phyloP scores from a whole-genome alignment of 345 rosid genomes.

The Clausena lansium region DNA sequence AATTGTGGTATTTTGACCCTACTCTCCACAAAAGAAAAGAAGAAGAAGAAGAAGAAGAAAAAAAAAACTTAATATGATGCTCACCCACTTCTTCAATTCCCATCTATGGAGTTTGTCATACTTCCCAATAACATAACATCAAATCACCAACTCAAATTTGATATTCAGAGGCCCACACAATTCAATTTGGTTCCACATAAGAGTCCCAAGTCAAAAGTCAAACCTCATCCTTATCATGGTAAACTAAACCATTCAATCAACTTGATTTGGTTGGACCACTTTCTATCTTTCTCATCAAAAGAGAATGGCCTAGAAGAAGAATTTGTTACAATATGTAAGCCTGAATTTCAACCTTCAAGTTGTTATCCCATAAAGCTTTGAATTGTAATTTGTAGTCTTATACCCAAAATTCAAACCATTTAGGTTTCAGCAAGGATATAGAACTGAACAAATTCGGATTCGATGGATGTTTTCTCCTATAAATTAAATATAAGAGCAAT shows the following conservation, averaged over 20 bases:
- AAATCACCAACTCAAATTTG: constrained; percentile 38
- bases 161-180: constrained; percentile 3
- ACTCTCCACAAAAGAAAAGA: constrained; percentile 29
- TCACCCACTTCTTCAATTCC: constrained; percentile 37
- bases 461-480: background rate
- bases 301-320: constrained; percentile 11
- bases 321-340: background rate
- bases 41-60: too few species aligned
- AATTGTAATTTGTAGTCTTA: constrained; percentile 9
- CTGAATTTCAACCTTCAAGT: background rate
- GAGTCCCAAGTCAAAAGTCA: constrained; percentile 41
- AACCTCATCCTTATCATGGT: constrained; percentile 21
- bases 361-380: background rate
- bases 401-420: background rate
- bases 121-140: constrained; percentile 30
- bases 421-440: background rate
- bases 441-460: background rate
- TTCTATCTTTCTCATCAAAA: background rate
- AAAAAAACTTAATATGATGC: constrained; percentile 27
- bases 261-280: constrained; percentile 13
- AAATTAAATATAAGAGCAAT: background rate
- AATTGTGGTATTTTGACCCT: constrained; percentile 55
- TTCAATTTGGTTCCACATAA: constrained; percentile 42
- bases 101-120: constrained; percentile 34
- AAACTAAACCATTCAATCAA: constrained; percentile 26